Conservation (phyloP, 2,329 filamentous ascomycete genomes). For the Achaetomium macrosporum region DNA sequence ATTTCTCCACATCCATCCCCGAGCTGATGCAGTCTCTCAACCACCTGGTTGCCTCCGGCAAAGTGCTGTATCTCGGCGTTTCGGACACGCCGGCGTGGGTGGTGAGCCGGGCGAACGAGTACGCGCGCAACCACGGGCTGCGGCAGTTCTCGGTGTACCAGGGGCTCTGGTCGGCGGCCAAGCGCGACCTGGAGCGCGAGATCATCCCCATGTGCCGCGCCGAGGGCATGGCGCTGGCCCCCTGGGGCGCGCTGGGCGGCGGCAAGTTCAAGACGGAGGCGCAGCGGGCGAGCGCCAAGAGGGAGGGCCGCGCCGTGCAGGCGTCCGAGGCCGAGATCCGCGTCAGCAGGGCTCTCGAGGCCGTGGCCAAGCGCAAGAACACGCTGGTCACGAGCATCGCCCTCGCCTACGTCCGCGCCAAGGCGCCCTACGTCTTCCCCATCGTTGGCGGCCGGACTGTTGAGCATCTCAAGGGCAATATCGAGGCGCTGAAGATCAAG, state of each 20-base stretch:
- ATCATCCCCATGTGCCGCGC: conserved; percentile 59
- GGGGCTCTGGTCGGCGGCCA: conserved; percentile 53
- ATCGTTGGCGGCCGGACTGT: conserved; percentile 65
- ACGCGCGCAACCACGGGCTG: conserved; percentile 55
- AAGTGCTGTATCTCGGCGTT: conserved; percentile 55
- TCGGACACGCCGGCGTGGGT: conserved; percentile 54
- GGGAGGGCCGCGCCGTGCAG: conserved; percentile 33
- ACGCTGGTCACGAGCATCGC: conserved; percentile 46
- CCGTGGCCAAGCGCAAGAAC: conserved; percentile 41
- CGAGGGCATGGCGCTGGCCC: conserved; percentile 49
- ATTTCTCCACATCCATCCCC: conserved; percentile 47
- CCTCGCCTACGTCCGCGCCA: conserved; percentile 67
- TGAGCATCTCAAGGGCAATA: conserved; percentile 64
- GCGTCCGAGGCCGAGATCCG: conserved; percentile 40
- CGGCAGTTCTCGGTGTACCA: conserved; percentile 59
- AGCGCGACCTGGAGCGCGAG: conserved; percentile 60
- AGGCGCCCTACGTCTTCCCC: conserved; percentile 67
- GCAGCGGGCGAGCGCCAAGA: conserved; percentile 21
- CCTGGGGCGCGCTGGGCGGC: conserved; percentile 48
- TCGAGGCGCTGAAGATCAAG: conserved; percentile 57
- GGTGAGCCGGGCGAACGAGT: conserved; percentile 47
- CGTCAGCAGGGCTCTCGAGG: conserved; percentile 42
- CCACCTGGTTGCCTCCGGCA: conserved; percentile 43
- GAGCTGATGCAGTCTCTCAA: conserved; percentile 57
- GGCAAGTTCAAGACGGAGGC: conserved; percentile 33